phyloP scores from a whole-genome alignment of 2,329 filamentous ascomycete genomes.

The Domatiomyces globalis region DNA sequence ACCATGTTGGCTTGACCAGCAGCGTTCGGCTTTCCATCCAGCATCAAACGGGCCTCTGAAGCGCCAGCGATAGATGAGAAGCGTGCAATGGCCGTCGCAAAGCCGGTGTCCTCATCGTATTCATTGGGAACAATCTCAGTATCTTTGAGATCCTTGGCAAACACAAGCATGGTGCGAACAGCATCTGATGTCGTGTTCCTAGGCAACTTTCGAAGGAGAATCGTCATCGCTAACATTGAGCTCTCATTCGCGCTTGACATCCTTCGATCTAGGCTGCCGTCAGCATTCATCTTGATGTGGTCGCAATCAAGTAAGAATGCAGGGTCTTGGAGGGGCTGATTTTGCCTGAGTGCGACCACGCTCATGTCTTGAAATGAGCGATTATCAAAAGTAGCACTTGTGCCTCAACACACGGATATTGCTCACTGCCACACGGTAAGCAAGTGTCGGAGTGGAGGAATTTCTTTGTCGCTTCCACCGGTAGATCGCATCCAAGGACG shows the following conservation, averaged over 20 bases:
- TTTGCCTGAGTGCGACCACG: background rate
- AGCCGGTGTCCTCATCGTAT: conserved; percentile 43
- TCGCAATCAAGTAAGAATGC: background rate
- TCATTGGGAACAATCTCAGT: conserved; percentile 42
- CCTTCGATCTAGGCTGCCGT: conserved; percentile 8
- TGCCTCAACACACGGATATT: background rate
- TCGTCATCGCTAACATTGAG: conserved; percentile 20
- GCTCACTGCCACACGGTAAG: background rate
- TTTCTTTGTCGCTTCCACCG: background rate
- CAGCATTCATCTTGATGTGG: background rate
- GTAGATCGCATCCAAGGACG: background rate
- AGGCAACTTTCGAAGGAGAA: conserved; percentile 47
- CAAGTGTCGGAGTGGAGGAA: background rate
- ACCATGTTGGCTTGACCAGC: conserved; percentile 46
- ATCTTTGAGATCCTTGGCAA: conserved; percentile 48
- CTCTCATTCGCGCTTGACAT: conserved; percentile 17
- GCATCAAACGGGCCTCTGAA: conserved; percentile 43
- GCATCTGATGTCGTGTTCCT: conserved; percentile 44
- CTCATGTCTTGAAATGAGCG: background rate
- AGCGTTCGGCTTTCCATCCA: conserved; percentile 49
- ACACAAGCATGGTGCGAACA: conserved; percentile 50
- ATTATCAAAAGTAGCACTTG: background rate
- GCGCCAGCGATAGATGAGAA: conserved; percentile 45
- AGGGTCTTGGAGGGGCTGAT: background rate
- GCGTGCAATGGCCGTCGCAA: conserved; percentile 43